Base-by-base conservation (phyloP, 768 basidiomycete species). In the Mycena maculata region DNA sequence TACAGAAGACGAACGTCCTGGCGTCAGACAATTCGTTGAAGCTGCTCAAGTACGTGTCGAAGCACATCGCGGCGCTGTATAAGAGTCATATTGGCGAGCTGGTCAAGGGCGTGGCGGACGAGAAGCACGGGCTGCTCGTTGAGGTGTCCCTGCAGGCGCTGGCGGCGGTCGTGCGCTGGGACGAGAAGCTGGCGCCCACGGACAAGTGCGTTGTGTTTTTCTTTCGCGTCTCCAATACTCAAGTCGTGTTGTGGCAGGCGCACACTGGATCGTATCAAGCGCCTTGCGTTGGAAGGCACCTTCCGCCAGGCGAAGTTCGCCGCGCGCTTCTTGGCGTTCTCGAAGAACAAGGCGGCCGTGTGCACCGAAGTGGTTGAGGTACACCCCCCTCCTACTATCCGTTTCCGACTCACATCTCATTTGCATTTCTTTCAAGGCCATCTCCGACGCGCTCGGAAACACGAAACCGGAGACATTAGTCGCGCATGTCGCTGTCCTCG, bases 261-360 rank as follows among this genome's bases (percentile, higher is more conserved):
- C 38, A 89, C 88, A 1, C 77, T 88, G 13, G 92, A 95, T 28
- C 84, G 90, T 18, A 82, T 92, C 15, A 79, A 79, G 56, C 85
- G 86, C 44, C 86, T 88, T 69, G 91, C 86, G 0, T 72, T 89
- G 31, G 87, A 87, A 27, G 83, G 86, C 5, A 86, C 91, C 57
- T 80, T 83, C 27, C 84, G 87, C 23, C 88, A 91, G 67, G 92
- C 94, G 22, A 98, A 98, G 76, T 96, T 94, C 76, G 92, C 95
- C 1, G 88, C 93, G 3, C 87, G 95, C 23, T 82, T 93, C 36
- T 74, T 97, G 23, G 87, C 90, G 1, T 85, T 85, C 57, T 83
- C 84, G 41, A 87, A 86, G 71, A 83, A 87, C 48, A 81, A 85
- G 16, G 83, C 83, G 9, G 80, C 85, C 2, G 68, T 82, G 1